phyloP scores from a whole-genome alignment of 2,329 filamentous ascomycete species.

The Colletotrichum kahawae region DNA sequence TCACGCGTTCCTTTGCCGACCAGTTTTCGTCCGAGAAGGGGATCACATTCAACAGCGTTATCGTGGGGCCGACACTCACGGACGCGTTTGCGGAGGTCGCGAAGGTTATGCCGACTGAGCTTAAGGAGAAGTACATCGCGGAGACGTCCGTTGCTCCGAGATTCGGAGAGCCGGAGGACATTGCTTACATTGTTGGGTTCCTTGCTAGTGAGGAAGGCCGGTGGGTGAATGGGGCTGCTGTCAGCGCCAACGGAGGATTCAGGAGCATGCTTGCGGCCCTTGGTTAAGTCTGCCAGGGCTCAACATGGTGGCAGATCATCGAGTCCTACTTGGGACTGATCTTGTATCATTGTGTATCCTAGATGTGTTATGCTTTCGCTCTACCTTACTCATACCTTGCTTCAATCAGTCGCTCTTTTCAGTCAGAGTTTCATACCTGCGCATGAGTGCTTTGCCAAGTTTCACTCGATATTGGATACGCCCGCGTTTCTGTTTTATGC shows the following conservation, averaged over 20 bases:
- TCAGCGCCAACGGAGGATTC: neutral
- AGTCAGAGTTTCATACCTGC: too few relatives aligned
- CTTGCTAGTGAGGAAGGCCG: slow-evolving; percentile 5
- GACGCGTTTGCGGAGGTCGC: neutral
- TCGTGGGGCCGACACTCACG: slow-evolving; percentile 32
- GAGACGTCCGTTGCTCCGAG: neutral
- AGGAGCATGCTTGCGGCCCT: neutral
- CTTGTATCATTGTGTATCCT: too few relatives aligned
- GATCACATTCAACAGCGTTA: slow-evolving; percentile 34
- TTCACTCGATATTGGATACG: too few relatives aligned
- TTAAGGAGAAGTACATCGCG: neutral
- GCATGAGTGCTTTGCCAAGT: too few relatives aligned
- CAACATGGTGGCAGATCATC: too few relatives aligned
- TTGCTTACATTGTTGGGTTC: slow-evolving; percentile 9
- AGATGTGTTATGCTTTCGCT: too few relatives aligned
- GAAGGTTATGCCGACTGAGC: accelerated
- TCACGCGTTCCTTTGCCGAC: slow-evolving; percentile 31
- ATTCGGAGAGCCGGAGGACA: neutral
- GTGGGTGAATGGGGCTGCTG: slow-evolving; percentile 1
- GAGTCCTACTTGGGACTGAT: too few relatives aligned
- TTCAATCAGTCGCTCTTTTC: too few relatives aligned
- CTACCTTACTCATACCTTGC: too few relatives aligned
- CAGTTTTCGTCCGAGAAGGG: slow-evolving; percentile 30
- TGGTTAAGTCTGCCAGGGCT: neutral
- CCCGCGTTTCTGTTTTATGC: too few relatives aligned